Evolutionary conservation across 192 early-diverging fungal species (phyloP), one percentile per base, ranked within the genome.

Genomic region (Glomus cerebriforme): DNA sequence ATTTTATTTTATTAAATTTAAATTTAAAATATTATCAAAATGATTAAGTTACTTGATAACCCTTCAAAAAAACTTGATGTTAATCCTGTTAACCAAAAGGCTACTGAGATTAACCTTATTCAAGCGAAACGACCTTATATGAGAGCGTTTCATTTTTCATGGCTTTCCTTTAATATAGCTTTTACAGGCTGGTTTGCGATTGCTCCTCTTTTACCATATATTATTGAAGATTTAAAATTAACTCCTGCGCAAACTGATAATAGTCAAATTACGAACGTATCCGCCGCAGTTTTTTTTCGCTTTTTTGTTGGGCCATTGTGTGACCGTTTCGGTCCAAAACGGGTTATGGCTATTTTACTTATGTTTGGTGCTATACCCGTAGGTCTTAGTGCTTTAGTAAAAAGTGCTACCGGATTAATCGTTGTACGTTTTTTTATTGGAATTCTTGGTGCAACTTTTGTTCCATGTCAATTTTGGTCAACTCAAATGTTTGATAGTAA

Each of bases 381-480:
- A 7, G 86, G 79, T 1, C 69, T 86, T 70, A 68, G 83, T n/a
- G 89, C 84, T 7, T 24, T 91, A 7, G 85, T 84, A 12, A 78
- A 79, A 31, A 81, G 82, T n/a, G 86, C 75, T 26, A 73, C 79
- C 12, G 89, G 88, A 5, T 47, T 92, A 70, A 84, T 92, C 19
- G 78, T 75, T 32, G 19, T 70, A 12, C 67, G 92, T 31, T 81
- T 83, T 63, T 92, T 92, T 66, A 80, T 92, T 76, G 91, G 91
- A n/a, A 81, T 92, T 49, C 72, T 92, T 15, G 91, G 91, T 39
- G 88, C 89, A 8, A 70, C 91, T 6, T 92, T 92, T 87, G 91
- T 92, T 0, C 89, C 91, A 19, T 92, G 91, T 76, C 91, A 92
- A 87, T 87, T 89, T 80, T 92, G 91, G 91, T 85, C 91, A 35